Conservation (phyloP, 2,329 filamentous ascomycete genomes). For the Claviceps quebecensis region DNA sequence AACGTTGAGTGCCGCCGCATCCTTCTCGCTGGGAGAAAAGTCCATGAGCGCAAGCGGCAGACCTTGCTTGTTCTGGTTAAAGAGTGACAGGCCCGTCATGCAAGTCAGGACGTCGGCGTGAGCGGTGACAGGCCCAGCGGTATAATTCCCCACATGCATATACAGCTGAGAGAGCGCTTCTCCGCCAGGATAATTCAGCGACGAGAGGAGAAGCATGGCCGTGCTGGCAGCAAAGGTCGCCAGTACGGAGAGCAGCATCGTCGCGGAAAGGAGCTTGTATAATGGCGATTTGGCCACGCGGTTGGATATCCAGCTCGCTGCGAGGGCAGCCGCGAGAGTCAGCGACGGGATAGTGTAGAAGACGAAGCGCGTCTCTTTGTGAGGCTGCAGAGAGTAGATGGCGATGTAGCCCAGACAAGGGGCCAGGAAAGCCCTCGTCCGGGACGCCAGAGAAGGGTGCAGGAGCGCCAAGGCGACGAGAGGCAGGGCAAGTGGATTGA, state of each 20-base stretch:
- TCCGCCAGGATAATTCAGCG: slow-evolving; percentile 88
- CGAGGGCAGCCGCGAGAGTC: slow-evolving; percentile 62
- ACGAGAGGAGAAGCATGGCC: slow-evolving; percentile 61
- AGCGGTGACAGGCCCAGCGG: slow-evolving; percentile 23
- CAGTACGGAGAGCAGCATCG: slow-evolving; percentile 45
- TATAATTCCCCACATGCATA: slow-evolving; percentile 13
- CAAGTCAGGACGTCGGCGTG: slow-evolving; percentile 54
- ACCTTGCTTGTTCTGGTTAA: slow-evolving; percentile 35
- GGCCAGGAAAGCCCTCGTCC: slow-evolving; percentile 37
- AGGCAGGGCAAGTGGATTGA: slow-evolving; percentile 58
- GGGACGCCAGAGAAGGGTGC: slow-evolving; percentile 29
- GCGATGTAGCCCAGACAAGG: slow-evolving; percentile 61
- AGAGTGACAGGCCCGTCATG: slow-evolving; percentile 59
- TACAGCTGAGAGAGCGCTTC: slow-evolving; percentile 52
- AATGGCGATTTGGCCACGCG: slow-evolving; percentile 47
- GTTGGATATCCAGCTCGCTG: slow-evolving; percentile 55
- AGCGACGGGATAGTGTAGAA: slow-evolving; percentile 74
- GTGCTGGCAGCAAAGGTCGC: slow-evolving; percentile 46
- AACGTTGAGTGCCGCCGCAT: slow-evolving; percentile 6
- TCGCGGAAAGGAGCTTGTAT: slow-evolving; percentile 39
- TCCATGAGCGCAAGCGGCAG: slow-evolving; percentile 19
- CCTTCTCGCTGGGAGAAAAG: background rate
- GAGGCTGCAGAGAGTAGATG: slow-evolving; percentile 76
- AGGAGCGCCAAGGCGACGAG: slow-evolving; percentile 40
- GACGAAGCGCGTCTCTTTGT: slow-evolving; percentile 94